phyloP scores from a whole-genome alignment of 495 filamentous ascomycete genomes.

The Neurospora sp. region DNA sequence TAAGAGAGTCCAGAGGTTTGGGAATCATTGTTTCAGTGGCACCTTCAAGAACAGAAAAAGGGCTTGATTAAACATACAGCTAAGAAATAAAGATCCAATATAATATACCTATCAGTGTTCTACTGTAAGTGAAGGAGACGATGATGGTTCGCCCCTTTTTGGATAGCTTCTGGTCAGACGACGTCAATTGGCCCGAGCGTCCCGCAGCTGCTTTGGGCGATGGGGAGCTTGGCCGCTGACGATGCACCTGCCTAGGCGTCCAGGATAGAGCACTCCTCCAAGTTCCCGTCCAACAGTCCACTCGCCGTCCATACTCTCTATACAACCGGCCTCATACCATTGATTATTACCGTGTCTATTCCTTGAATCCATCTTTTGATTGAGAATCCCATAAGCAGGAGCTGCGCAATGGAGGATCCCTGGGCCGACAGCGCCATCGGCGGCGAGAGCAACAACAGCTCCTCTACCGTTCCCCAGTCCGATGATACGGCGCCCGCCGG shows the following conservation, averaged over 20 bases:
- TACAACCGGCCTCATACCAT: background rate
- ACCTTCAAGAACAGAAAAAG: background rate
- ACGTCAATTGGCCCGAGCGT: background rate
- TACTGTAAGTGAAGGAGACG: background rate
- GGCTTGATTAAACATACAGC: background rate
- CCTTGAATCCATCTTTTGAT: background rate
- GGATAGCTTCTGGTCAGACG: background rate
- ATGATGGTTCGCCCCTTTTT: background rate
- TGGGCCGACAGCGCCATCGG: constrained; percentile 24
- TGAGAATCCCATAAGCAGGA: background rate
- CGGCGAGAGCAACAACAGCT: constrained; percentile 1
- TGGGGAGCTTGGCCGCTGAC: background rate
- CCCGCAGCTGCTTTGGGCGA: background rate
- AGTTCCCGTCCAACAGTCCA: background rate
- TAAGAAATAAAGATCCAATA: background rate
- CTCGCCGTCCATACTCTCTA: background rate
- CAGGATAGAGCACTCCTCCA: background rate
- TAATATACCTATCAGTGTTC: background rate
- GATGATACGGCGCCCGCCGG: background rate
- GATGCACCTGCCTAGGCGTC: background rate
- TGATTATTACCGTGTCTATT: background rate
- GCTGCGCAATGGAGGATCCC: constrained; percentile 24
- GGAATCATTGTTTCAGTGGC: background rate
- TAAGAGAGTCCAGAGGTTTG: background rate
- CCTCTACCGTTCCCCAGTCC: background rate